phyloP scores from a whole-genome alignment of 345 rosid species.

The Xanthoceras sorbifolium region DNA sequence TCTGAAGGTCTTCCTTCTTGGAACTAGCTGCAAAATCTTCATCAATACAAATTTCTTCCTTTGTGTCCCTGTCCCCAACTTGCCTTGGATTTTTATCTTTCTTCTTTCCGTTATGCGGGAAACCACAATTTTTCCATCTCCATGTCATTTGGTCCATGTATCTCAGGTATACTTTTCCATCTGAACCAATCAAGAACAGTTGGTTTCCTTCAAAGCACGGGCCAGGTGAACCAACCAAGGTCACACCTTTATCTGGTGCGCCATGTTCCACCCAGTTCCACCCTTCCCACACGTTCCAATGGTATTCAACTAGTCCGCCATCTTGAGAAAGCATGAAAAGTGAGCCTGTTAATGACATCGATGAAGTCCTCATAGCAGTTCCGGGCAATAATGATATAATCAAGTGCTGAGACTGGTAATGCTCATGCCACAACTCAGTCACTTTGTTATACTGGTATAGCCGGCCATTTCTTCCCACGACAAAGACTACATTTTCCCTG shows the following conservation, averaged over 20 bases:
- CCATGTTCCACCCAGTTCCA: constrained; percentile 79
- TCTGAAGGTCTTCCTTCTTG: constrained; percentile 29
- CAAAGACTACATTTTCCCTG: constrained; percentile 54
- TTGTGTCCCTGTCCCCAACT: background rate
- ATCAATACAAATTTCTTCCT: constrained; percentile 37
- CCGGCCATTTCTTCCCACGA: constrained; percentile 49
- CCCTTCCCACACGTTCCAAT: constrained; percentile 64
- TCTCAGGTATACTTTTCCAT: constrained; percentile 59
- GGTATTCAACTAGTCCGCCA: constrained; percentile 64
- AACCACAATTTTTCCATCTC: constrained; percentile 63
- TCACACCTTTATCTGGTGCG: constrained; percentile 52
- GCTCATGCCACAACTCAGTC: constrained; percentile 67
- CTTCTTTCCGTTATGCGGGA: constrained; percentile 32
- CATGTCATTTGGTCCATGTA: constrained; percentile 54
- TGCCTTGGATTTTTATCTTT: constrained; percentile 23
- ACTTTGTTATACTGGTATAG: constrained; percentile 69
- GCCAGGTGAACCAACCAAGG: constrained; percentile 56
- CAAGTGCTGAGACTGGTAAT: constrained; percentile 66
- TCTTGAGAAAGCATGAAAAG: constrained; percentile 65
- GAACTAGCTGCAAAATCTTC: constrained; percentile 32
- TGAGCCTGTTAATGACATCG: constrained; percentile 51
- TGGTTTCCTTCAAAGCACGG: constrained; percentile 58
- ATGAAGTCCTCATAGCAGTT: constrained; percentile 49
- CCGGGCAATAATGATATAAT: constrained; percentile 50
- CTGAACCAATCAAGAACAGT: constrained; percentile 58